Base-by-base conservation (phyloP, 2,329 filamentous ascomycete genomes). In the Colletotrichum tamarilloi region DNA sequence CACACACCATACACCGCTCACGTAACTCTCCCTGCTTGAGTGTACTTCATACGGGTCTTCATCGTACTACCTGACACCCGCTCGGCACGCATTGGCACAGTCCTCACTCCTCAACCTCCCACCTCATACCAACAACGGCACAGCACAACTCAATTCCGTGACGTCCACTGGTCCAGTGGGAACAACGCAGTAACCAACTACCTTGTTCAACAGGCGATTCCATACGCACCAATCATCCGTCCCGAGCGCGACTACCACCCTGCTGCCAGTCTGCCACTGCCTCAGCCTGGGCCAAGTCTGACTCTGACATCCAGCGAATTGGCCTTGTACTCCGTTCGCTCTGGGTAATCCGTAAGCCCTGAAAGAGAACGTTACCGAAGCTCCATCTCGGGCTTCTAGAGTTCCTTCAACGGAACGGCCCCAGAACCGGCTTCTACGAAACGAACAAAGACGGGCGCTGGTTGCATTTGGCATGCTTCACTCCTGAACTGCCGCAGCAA, bases 221-320 rank as follows among this genome's bases (percentile, higher is more conserved):
- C 22, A n/a, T n/a, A 55, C 30, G 8, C 66, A 32, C 71, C 71
- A 70, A 70, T 72, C 71, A 74, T 57, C 57, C 32, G 58, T 62
- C 67, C 57, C 62, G 46, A 46, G 70, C 62, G 46, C 66, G 42
- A 73, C 71, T 55, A 53, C 53, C 67, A 66, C 30, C 53, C 52
- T 62, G 55, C 55, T 55, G 38, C 38, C 67, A 66, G 19, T 38
- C 52, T 62, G 55, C 42, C 60, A 16, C 14, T 14, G 8, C 28
- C 52, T 42, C 38, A 42, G 38, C 14, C 42, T 28, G 35, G 38
- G 30, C 64, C 52, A 57, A 24, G 59, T 60, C 35, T 19, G 56
- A 24, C n/a, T 62, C 24, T 62, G 71, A 52, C 67, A 62, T 49
- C 58, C 38, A 53, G 42, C 67, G 55, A 65, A 65, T 49, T 67